phyloP scores from a whole-genome alignment of 176 grass and related monocot species.

The Tillandsia leiboldiana region DNA sequence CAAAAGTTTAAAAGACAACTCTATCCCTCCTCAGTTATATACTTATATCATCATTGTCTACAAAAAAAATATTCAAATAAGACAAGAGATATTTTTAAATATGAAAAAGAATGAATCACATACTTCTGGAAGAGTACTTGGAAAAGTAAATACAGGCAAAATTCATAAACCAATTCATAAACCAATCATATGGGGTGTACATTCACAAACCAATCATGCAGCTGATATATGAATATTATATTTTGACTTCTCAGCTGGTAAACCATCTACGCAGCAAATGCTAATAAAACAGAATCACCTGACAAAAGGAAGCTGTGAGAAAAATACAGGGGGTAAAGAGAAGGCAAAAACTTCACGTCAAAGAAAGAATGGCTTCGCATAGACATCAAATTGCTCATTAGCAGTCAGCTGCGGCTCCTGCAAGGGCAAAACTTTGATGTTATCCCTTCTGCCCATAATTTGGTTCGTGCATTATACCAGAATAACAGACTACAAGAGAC shows the following conservation, averaged over 20 bases:
- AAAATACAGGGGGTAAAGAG: background rate
- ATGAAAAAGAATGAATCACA: too few species aligned
- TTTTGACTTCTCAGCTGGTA: background rate
- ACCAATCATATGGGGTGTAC: too few species aligned
- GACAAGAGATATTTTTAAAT: too few species aligned
- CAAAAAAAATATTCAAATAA: too few species aligned
- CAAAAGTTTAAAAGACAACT: too few species aligned
- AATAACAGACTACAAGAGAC: background rate
- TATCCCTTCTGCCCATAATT: background rate
- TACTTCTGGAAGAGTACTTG: too few species aligned
- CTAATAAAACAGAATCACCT: background rate
- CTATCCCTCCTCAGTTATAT: too few species aligned
- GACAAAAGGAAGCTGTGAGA: background rate
- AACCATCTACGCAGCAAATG: background rate
- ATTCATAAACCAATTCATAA: background rate
- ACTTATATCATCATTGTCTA: too few species aligned
- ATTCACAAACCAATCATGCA: background rate
- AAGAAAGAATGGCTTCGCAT: constrained; percentile 77
- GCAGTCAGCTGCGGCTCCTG: constrained; percentile 92
- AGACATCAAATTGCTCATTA: constrained; percentile 58
- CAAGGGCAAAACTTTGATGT: constrained; percentile 13
- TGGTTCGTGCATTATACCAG: background rate
- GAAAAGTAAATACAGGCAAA: too few species aligned
- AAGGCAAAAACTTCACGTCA: constrained; percentile 13
- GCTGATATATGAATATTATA: background rate